Base-by-base conservation (phyloP, 208 protist species). In the Acanthamoeba sp. region DNA sequence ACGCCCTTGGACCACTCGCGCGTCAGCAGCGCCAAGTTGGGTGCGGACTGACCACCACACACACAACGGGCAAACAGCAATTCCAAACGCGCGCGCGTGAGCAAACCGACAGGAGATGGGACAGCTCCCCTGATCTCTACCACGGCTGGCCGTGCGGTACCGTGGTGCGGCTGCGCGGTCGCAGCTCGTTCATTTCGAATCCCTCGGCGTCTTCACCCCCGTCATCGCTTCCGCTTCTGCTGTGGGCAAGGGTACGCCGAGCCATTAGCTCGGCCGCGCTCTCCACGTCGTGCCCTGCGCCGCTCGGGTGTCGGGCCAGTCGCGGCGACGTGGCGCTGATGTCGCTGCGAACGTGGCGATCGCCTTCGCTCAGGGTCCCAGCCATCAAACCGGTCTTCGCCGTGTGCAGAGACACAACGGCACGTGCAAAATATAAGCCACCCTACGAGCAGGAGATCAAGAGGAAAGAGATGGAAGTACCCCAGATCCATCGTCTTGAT, bases 181-280 rank as follows among this genome's bases (percentile, higher is more conserved):
- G 78, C 45, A 87, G 32, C n/a, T 87, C 78, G 45, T 87, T 87
- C 78, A 87, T 87, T 87, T 87, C 78, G 29, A 87, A 59, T 9
- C 29, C 32, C 34, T 87, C 78, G 59, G 3, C 42, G 29, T 59
- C 45, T 7, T 27, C 32, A 24, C 42, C 12, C 4, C 42, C 69
- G 3, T 29, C 12, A 18, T 36, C 69, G 69, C 69, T 78, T 5
- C 69, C 34, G 64, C 64, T 73, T 9, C 29, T 32, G 64, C 64
- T 73, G n/a, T 38, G 64, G 64, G 64, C 14, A 7, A 73, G 69
- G 7, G 59, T n/a, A 7, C 59, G 59, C 29, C 59, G 59, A 14
- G 59, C 59, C 59, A 34, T 22, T 6, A 27, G 14, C 1, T 59
- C 52, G 52, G 14, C 52, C 22, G 20, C 52, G 52, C 27, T 10